phyloP scores from a whole-genome alignment of 352 stramenopile species.

The Globisporangium emineosum region DNA sequence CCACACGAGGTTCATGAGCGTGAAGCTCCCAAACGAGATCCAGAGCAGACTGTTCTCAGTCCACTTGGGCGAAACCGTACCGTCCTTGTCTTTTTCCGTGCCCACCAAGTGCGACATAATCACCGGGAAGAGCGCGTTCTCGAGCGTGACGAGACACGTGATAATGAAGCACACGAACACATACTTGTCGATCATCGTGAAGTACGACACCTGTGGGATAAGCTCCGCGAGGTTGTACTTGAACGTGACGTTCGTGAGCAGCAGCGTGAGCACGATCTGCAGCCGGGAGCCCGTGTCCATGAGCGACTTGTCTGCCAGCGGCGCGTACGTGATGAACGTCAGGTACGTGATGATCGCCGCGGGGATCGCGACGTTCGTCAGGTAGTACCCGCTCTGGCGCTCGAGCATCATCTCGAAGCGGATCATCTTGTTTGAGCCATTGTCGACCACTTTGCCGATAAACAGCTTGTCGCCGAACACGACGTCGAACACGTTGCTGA shows the following conservation, averaged over 20 bases:
- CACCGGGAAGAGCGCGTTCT: constrained; percentile 47
- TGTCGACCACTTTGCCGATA: constrained; percentile 33
- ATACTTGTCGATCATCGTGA: constrained; percentile 26
- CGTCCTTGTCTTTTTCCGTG: neutral
- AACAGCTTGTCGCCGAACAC: constrained; percentile 51
- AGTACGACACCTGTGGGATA: constrained; percentile 63
- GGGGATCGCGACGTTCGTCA: constrained; percentile 42
- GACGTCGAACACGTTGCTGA: constrained; percentile 54
- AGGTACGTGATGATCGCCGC: constrained; percentile 19
- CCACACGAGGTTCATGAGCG: constrained; percentile 30
- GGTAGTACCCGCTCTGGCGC: constrained; percentile 44
- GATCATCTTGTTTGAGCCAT: constrained; percentile 36
- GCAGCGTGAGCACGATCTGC: constrained; percentile 54
- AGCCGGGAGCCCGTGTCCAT: constrained; percentile 41
- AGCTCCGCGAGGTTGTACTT: constrained; percentile 48
- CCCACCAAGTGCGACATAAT: neutral
- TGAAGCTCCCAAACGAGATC: constrained; percentile 23
- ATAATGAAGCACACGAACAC: constrained; percentile 67
- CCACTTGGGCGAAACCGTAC: neutral
- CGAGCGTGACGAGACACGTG: constrained; percentile 45
- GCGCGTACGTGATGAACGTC: constrained; percentile 14
- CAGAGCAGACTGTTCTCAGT: constrained; percentile 18
- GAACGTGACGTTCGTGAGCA: constrained; percentile 64
- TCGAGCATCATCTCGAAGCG: constrained; percentile 60
- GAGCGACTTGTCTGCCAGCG: neutral